A percentile compares a stretch with the other conserved stretches of the same genome.
phyloP scores from a whole-genome alignment of 139 green algal genomes.

The Eudorina sp. region DNA sequence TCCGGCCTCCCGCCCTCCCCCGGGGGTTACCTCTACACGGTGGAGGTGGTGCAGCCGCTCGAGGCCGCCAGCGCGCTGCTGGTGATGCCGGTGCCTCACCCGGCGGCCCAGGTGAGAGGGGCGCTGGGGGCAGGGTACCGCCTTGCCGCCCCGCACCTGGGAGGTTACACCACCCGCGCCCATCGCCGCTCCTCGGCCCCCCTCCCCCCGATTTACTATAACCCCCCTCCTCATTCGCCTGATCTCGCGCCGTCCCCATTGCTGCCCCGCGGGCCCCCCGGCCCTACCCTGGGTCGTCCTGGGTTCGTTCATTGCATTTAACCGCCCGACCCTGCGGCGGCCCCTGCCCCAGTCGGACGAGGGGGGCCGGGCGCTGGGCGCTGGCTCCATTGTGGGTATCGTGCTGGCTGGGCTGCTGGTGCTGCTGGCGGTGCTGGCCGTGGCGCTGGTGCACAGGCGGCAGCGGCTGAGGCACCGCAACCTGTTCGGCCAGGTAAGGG shows the following conservation, averaged over 20 bases:
- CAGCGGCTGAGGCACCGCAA: constrained; percentile 29
- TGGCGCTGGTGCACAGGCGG: background rate
- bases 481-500: constrained; percentile 42
- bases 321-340: no score
- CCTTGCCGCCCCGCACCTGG: no score
- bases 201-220: background rate
- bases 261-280: background rate
- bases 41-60: constrained; percentile 31
- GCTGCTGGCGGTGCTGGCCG: background rate
- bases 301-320: no score
- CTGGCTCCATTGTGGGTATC: constrained; percentile 1
- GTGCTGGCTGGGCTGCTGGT: background rate
- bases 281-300: no score
- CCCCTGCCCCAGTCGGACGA: no score
- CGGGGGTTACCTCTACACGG: no score
- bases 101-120: background rate
- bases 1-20: background rate
- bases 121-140: no score
- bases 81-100: constrained; percentile 13
- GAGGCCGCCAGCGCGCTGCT: constrained; percentile 3
- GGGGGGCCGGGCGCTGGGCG: background rate
- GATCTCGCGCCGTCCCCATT: background rate
- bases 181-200: background rate
- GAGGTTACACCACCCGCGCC: no score
- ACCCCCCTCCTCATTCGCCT: background rate